These are phyloP conservation scores for Aureobasidium sp. DNA, from an alignment of 2,329 filamentous ascomycete genomes.

Conservation along the genomic window DNA sequence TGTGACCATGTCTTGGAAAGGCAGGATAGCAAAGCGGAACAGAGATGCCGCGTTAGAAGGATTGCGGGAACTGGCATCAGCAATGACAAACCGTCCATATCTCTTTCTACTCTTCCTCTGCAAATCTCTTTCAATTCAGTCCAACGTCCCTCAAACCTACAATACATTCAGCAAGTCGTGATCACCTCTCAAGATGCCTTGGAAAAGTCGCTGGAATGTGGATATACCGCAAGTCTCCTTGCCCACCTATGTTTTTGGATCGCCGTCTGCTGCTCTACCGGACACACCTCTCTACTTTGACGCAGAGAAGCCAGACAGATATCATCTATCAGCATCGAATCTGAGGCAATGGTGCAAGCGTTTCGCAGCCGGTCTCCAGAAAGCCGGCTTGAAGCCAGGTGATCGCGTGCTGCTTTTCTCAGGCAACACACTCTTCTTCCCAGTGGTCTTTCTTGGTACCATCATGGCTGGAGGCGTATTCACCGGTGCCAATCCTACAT, in stretches of 20 bases:
- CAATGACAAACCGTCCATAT: background rate
- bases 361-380: slow-evolving; percentile 58
- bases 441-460: slow-evolving; percentile 62
- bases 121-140: background rate
- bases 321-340: slow-evolving; percentile 56
- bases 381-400: slow-evolving; percentile 57
- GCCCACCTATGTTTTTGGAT: slow-evolving; percentile 45
- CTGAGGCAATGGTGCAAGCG: slow-evolving; percentile 67
- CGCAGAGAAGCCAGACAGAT: slow-evolving; percentile 58
- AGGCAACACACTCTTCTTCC: slow-evolving; percentile 67
- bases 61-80: background rate
- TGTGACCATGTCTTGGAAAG: background rate
- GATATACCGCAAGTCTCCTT: slow-evolving; percentile 41
- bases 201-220: slow-evolving; percentile 45
- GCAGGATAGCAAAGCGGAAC: background rate
- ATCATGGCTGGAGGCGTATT: slow-evolving; percentile 75
- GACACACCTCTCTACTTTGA: slow-evolving; percentile 50
- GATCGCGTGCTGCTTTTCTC: slow-evolving; percentile 70
- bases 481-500: slow-evolving; percentile 66
- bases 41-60: background rate
- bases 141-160: background rate
- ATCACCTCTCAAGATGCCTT: slow-evolving; percentile 36
- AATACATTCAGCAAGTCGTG: background rate
- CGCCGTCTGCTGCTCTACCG: slow-evolving; percentile 40
- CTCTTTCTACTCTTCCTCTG: background rate